Percentiles rank a stretch among this genome's conserved stretches.
Conservation (phyloP, 1,139 yeast species). For the Geotrichum australiense region DNA sequence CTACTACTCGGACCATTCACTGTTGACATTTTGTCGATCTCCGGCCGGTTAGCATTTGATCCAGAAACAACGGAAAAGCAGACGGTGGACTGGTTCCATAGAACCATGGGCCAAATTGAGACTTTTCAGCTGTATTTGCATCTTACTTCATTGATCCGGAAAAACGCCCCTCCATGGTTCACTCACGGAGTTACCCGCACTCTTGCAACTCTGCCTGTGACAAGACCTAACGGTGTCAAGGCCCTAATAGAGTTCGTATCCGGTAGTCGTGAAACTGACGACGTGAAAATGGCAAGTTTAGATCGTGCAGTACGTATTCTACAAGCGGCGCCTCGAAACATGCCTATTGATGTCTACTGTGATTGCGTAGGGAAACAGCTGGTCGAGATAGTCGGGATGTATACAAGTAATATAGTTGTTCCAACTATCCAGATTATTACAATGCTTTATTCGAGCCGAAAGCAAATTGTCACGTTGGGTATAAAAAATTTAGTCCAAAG, state of each 20-base stretch:
- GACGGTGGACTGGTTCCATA: conserved; percentile 10
- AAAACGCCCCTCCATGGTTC: conserved; percentile 31
- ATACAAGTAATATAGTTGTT: conserved; percentile 36
- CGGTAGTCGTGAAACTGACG: conserved; percentile 69
- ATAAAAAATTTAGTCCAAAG: conserved; percentile 33
- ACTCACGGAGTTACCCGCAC: conserved; percentile 35
- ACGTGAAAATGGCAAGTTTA: conserved; percentile 52
- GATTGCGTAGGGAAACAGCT: conserved; percentile 51
- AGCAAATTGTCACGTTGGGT: conserved; percentile 51
- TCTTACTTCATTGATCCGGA: conserved; percentile 28
- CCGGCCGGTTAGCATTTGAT: conserved; percentile 46
- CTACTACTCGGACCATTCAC: conserved; percentile 40
- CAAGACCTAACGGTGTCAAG: conserved; percentile 61
- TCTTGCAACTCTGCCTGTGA: conserved; percentile 49
- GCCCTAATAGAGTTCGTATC: conserved; percentile 69
- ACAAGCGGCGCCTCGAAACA: conserved; percentile 50
- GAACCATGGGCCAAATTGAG: conserved; percentile 26
- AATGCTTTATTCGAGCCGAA: conserved; percentile 48
- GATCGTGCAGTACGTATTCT: conserved; percentile 59
- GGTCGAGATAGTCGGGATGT: conserved; percentile 46
- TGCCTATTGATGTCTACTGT: conserved; percentile 48
- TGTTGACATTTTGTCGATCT: conserved; percentile 56
- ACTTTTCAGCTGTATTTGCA: conserved; percentile 30
- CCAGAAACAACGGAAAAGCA: conserved; percentile 5
- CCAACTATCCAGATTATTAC: conserved; percentile 53